Percentiles rank a stretch among this genome's conserved stretches.
phyloP scores from a whole-genome alignment of 441 rosid genomes.

The Theobroma grandiflorum region DNA sequence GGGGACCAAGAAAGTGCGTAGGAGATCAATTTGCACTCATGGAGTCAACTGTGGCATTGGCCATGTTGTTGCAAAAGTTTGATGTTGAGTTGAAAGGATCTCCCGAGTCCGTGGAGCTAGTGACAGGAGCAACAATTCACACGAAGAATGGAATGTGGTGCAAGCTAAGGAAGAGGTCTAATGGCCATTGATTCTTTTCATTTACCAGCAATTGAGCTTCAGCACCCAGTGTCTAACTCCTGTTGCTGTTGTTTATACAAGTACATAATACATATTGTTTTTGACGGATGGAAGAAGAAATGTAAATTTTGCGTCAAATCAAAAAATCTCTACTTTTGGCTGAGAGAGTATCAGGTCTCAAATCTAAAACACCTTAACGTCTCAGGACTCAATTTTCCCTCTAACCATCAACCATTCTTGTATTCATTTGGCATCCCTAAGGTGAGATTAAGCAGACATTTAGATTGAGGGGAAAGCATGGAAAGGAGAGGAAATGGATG shows the following conservation, averaged over 20 bases:
- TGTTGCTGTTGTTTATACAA: too few relatives aligned
- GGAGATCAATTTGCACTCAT: conserved; percentile 96
- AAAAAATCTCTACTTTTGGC: background rate
- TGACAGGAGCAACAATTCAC: conserved; percentile 92
- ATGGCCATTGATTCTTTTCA: background rate
- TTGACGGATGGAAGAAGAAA: background rate
- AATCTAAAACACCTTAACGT: too few relatives aligned
- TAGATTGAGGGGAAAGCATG: background rate
- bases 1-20: conserved; percentile 91
- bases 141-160: conserved; percentile 91
- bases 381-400: background rate
- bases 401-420: background rate
- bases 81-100: conserved; percentile 73
- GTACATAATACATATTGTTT: too few relatives aligned
- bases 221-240: background rate
- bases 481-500: background rate
- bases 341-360: too few relatives aligned
- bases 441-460: too few relatives aligned
- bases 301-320: background rate
- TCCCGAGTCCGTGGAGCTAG: conserved; percentile 78
- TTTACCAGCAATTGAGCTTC: background rate
- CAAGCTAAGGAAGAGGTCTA: conserved; percentile 68
- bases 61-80: conserved; percentile 79
- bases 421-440: too few relatives aligned
- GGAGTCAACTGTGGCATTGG: conserved; percentile 87